phyloP scores from a whole-genome alignment of 768 basidiomycete species.

The Russula sp. region DNA sequence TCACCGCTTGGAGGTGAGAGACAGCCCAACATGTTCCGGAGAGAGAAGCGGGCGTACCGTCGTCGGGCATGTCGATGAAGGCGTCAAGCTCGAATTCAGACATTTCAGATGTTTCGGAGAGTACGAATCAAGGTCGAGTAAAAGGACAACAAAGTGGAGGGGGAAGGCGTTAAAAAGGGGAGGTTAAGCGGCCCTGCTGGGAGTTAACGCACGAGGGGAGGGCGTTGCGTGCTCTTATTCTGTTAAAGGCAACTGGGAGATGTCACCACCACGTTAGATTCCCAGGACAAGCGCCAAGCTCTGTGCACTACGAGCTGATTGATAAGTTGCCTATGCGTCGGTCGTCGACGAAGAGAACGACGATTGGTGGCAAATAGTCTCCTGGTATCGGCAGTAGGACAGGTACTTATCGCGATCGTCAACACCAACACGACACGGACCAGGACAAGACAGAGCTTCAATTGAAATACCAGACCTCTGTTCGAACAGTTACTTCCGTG shows the following conservation, averaged over 20 bases:
- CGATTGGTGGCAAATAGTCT: background rate
- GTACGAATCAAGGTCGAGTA: constrained; percentile 6
- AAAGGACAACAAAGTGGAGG: background rate
- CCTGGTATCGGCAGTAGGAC: background rate
- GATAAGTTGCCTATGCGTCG: too few relatives aligned
- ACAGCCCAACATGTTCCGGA: background rate
- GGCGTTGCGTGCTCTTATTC: constrained; percentile 22
- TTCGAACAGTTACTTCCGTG: background rate
- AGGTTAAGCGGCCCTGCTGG: constrained; percentile 16
- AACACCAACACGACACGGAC: too few relatives aligned
- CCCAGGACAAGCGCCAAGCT: constrained; percentile 9
- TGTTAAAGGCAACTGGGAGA: constrained; percentile 9
- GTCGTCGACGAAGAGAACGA: background rate
- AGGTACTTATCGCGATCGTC: too few relatives aligned
- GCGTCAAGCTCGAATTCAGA: constrained; percentile 14
- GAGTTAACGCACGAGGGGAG: constrained; percentile 17
- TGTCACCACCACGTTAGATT: constrained; percentile 21
- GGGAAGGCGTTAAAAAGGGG: constrained; percentile 16
- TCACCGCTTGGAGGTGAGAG: background rate
- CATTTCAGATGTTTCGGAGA: background rate
- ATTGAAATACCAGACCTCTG: too few relatives aligned
- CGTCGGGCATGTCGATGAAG: constrained; percentile 13
- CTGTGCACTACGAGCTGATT: background rate
- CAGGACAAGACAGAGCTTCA: too few relatives aligned
- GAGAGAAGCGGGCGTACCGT: constrained; percentile 8